Conservation (phyloP, 2,329 filamentous ascomycete genomes). For the Aspergillus spinulosporus region DNA sequence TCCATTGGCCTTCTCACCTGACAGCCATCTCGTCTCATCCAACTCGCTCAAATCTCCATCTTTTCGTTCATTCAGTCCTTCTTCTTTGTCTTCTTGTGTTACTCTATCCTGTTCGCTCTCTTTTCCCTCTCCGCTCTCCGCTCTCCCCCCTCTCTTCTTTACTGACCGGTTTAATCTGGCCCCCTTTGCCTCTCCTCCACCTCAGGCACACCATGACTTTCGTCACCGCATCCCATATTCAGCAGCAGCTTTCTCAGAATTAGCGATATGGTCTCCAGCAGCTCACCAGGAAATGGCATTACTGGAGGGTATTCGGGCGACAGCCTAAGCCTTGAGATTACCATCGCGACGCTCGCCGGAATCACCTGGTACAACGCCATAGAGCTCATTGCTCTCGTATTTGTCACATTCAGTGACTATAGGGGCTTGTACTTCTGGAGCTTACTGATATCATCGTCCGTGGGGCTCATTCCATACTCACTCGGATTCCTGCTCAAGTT, state of each 20-base stretch:
- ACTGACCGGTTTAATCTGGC: not conserved
- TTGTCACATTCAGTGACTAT: slow-evolving; percentile 50
- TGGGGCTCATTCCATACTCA: slow-evolving; percentile 49
- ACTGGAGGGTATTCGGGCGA: slow-evolving; percentile 39
- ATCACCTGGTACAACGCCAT: slow-evolving; percentile 54
- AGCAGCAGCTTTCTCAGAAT: slow-evolving; percentile 8
- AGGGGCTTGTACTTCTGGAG: slow-evolving; percentile 54
- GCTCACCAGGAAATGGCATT: slow-evolving; percentile 37
- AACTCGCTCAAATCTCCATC: not conserved
- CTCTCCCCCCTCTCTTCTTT: slow-evolving; percentile 2
- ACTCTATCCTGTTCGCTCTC: slow-evolving; percentile 1
- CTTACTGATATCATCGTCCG: slow-evolving; percentile 45
- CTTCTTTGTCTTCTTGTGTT: slow-evolving; percentile 4
- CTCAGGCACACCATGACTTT: slow-evolving; percentile 14
- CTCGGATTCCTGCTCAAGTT: slow-evolving; percentile 52
- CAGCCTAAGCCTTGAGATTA: slow-evolving; percentile 41
- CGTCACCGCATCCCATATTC: slow-evolving; percentile 1
- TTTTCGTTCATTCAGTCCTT: not conserved
- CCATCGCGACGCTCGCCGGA: slow-evolving; percentile 49
- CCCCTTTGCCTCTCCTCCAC: slow-evolving; percentile 6
- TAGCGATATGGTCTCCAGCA: slow-evolving; percentile 27
- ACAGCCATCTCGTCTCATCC: slow-evolving; percentile 4
- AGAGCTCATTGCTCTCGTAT: slow-evolving; percentile 51
- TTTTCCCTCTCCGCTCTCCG: slow-evolving; percentile 4
- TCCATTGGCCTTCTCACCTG: not conserved